phyloP scores from a whole-genome alignment of 202 grass and related monocot species.

The Brachypodium distachyon region DNA sequence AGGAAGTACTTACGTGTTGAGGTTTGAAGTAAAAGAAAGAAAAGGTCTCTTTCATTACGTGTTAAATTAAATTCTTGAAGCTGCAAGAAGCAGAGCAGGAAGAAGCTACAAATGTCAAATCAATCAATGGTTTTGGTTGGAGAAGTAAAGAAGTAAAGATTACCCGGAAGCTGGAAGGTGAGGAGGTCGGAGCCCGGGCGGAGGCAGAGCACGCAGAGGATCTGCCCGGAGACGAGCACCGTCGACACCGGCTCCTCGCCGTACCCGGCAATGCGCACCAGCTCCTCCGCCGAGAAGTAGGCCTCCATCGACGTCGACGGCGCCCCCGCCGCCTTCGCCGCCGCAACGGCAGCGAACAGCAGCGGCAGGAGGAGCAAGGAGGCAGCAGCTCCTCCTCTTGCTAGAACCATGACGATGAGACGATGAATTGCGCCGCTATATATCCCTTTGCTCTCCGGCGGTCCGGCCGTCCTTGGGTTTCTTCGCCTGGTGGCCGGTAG shows the following conservation, averaged over 20 bases:
- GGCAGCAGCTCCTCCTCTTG: neutral
- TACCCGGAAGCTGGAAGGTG: constrained; percentile 46
- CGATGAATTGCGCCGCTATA: too few species aligned
- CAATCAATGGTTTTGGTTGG: neutral
- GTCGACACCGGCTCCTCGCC: constrained; percentile 60
- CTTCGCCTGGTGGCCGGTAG: too few species aligned
- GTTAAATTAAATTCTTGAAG: too few species aligned
- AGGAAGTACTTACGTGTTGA: too few species aligned
- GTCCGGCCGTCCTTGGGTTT: neutral
- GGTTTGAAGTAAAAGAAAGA: too few species aligned
- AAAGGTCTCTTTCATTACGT: neutral
- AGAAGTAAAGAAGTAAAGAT: neutral
- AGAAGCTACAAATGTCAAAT: neutral
- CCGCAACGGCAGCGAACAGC: too few species aligned
- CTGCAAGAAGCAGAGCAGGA: neutral
- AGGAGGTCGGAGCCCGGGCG: constrained; percentile 19
- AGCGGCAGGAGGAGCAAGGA: neutral
- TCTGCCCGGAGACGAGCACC: constrained; percentile 45
- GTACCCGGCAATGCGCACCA: constrained; percentile 47
- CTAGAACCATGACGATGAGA: too few species aligned
- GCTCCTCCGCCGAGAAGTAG: constrained; percentile 39
- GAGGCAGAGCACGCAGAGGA: constrained; percentile 42
- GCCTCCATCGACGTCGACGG: constrained; percentile 16
- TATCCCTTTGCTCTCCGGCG: too few species aligned
- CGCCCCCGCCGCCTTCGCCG: neutral